Percentiles rank a stretch among this genome's conserved stretches.
These are phyloP conservation scores for Neonectria sp. DNA, from an alignment of 2,329 filamentous ascomycete species.

Conservation along the genomic window DNA sequence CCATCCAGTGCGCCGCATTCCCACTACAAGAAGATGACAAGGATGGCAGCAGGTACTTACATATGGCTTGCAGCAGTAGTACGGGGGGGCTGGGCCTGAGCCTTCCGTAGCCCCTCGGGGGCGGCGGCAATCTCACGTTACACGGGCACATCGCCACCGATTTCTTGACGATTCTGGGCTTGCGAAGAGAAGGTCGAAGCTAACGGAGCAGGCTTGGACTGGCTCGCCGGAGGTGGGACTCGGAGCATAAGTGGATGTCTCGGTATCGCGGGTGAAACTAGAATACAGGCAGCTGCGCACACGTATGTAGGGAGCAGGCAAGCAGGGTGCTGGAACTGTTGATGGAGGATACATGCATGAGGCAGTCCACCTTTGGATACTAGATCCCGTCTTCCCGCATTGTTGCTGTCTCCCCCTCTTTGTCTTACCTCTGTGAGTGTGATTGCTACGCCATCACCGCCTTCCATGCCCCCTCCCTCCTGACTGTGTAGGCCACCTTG, in stretches of 20 bases:
- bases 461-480: background rate
- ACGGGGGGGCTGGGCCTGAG: background rate
- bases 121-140: background rate
- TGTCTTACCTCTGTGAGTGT: background rate
- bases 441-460: background rate
- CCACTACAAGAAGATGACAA: background rate
- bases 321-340: background rate
- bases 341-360: background rate
- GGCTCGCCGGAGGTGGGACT: background rate
- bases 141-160: background rate
- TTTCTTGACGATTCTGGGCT: background rate
- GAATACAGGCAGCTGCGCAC: background rate
- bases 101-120: background rate
- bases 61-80: conserved; percentile 1
- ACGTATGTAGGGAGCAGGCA: background rate
- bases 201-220: background rate
- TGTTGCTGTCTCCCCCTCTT: background rate
- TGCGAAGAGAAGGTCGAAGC: background rate
- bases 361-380: background rate
- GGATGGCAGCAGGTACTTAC: conserved; percentile 9
- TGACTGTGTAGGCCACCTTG: too few species aligned
- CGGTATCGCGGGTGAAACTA: background rate
- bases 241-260: background rate
- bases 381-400: background rate
- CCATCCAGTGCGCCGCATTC: background rate